Percentiles rank a stretch among this genome's conserved stretches.
Evolutionary conservation across 1,284 basidiomycete species (phyloP).

Genomic region (Sparassis latifolia): DNA sequence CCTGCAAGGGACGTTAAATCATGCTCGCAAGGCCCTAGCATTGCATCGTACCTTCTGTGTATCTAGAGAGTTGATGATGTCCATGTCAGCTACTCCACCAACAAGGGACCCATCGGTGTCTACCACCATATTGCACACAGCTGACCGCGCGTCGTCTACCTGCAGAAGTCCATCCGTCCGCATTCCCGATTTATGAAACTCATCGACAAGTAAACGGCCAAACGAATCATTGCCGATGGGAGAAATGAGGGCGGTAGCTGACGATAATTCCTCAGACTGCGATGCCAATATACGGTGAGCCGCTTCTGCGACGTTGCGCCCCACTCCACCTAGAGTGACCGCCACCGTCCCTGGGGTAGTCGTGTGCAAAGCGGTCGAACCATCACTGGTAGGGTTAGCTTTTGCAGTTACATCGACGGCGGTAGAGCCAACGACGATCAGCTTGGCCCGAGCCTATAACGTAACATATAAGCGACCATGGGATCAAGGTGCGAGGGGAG

Average conservation of each 20-base stretch:
- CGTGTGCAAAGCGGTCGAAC: constrained; percentile 41
- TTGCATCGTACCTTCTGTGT: constrained; percentile 35
- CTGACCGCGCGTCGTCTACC: constrained; percentile 41
- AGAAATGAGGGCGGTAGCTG: constrained; percentile 48
- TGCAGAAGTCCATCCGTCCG: constrained; percentile 72
- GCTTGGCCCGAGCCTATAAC: constrained; percentile 24
- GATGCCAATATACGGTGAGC: constrained; percentile 56
- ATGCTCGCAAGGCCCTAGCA: neutral
- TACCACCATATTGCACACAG: constrained; percentile 84
- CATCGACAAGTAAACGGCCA: constrained; percentile 54
- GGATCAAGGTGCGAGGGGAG: no score
- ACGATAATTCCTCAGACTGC: constrained; percentile 25
- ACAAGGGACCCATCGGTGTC: constrained; percentile 68
- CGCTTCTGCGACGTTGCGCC: constrained; percentile 90
- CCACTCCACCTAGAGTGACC: constrained; percentile 85
- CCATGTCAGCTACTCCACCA: constrained; percentile 91
- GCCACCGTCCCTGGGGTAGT: constrained; percentile 78
- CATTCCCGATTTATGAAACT: constrained; percentile 63
- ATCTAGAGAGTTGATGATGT: constrained; percentile 52
- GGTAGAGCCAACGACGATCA: constrained; percentile 77
- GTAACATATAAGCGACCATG: no score
- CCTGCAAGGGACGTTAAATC: constrained; percentile 22
- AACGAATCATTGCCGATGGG: constrained; percentile 67
- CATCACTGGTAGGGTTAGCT: constrained; percentile 25
- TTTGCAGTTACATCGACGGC: constrained; percentile 83